phyloP scores from a whole-genome alignment of 2,329 filamentous ascomycete genomes.

The Aspergillus fumigatus region DNA sequence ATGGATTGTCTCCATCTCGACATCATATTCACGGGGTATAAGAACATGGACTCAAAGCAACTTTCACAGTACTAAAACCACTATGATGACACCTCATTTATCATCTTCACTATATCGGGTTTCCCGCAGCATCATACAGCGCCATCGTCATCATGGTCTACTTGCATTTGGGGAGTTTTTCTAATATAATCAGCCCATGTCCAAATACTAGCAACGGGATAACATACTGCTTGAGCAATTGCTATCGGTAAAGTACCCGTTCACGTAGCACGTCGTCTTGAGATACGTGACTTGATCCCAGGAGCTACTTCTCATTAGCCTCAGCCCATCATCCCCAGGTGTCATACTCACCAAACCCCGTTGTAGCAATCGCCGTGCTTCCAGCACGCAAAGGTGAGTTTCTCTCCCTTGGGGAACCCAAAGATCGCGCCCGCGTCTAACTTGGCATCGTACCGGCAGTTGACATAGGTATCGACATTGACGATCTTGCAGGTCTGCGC shows the following conservation, averaged over 20 bases:
- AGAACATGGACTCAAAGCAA: not conserved
- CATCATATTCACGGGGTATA: not conserved
- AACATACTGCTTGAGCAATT: slow-evolving; percentile 11
- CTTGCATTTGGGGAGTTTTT: not conserved
- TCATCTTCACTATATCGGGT: too few relatives aligned
- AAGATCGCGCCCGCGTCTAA: slow-evolving; percentile 6
- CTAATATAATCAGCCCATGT: not conserved
- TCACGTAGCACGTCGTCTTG: slow-evolving; percentile 8
- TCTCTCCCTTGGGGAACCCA: slow-evolving; percentile 4
- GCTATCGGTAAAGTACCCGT: slow-evolving; percentile 11
- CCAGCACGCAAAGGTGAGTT: slow-evolving; percentile 6
- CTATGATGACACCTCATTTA: not conserved
- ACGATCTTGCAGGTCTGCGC: slow-evolving; percentile 10
- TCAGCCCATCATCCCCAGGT: not conserved
- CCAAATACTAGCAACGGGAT: not conserved
- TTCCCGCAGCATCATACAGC: too few relatives aligned
- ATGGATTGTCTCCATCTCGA: not conserved
- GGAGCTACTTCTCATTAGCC: slow-evolving; percentile 5
- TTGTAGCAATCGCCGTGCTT: slow-evolving; percentile 9
- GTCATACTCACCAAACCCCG: slow-evolving; percentile 6
- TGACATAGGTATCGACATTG: slow-evolving; percentile 9
- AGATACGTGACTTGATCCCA: slow-evolving; percentile 10
- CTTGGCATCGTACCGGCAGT: slow-evolving; percentile 5
- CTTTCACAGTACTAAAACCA: not conserved
- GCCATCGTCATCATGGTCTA: too few relatives aligned